These are phyloP conservation scores for Aspergillus heteromorphus DNA, from an alignment of 495 filamentous ascomycete species.

Conservation along the genomic window DNA sequence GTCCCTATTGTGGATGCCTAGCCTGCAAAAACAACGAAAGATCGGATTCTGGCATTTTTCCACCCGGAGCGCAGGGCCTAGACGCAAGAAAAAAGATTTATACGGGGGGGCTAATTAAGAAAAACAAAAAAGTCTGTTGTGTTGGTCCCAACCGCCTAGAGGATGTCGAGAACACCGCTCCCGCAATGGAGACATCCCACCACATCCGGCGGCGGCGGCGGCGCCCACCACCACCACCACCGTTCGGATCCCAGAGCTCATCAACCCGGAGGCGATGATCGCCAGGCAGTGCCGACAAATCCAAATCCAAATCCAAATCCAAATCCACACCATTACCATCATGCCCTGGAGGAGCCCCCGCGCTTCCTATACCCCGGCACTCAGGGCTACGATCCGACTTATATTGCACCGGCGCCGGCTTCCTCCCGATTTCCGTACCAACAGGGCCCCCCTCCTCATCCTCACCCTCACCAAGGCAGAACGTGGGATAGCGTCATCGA, in stretches of 20 bases:
- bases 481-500: constrained; percentile 17
- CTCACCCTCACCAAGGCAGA: too few species aligned
- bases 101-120: not conserved
- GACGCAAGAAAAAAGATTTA: constrained; percentile 1
- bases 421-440: constrained; percentile 15
- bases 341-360: constrained; percentile 14
- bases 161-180: constrained; percentile 21
- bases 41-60: not conserved
- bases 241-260: constrained; percentile 8
- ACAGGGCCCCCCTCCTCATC: too few species aligned
- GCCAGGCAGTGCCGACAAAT: constrained; percentile 2
- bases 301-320: constrained; percentile 2
- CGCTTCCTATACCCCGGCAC: constrained; percentile 18
- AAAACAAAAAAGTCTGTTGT: too few species aligned
- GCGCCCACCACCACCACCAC: too few species aligned
- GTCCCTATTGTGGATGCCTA: constrained; percentile 1
- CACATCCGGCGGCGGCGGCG: constrained; percentile 10
- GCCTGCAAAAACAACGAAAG: not conserved
- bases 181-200: constrained; percentile 14
- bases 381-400: constrained; percentile 19
- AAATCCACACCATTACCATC: constrained; percentile 5
- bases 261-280: constrained; percentile 9
- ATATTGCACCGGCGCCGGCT: constrained; percentile 8
- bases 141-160: constrained; percentile 8
- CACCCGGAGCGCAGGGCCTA: not conserved